Conservation (phyloP, 2,329 filamentous ascomycete species). For the Lasiodiplodia sp. region DNA sequence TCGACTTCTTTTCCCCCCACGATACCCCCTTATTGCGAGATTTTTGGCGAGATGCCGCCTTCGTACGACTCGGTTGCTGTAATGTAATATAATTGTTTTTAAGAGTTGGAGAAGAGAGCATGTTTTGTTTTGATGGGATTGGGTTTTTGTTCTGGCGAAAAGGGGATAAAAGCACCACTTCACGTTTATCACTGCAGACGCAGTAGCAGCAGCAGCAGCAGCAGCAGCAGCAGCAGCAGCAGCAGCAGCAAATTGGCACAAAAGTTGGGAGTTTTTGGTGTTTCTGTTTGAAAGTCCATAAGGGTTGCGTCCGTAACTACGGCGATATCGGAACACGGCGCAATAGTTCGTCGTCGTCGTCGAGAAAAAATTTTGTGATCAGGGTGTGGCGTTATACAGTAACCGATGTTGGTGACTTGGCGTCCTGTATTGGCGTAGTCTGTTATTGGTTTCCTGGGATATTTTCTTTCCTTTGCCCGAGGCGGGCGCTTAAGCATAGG, state of each 20-base stretch:
- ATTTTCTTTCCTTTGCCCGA: neutral
- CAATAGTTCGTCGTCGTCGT: neutral
- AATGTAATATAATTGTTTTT: neutral
- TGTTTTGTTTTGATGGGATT: neutral
- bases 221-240: neutral
- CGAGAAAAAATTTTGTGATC: neutral
- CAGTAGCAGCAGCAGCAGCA: neutral
- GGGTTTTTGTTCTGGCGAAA: neutral
- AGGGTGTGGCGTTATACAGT: slow-evolving; percentile 10
- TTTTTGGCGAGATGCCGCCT: slow-evolving; percentile 17
- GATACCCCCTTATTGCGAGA: slow-evolving; percentile 8
- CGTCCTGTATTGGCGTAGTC: slow-evolving; percentile 1
- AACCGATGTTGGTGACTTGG: slow-evolving; percentile 6
- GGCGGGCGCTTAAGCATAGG: neutral
- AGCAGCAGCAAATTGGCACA: neutral
- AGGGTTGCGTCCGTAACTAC: neutral
- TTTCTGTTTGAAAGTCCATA: neutral
- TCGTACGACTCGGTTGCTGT: slow-evolving; percentile 16
- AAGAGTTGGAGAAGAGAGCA: too few relatives aligned
- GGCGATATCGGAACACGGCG: slow-evolving; percentile 5
- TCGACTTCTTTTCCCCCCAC: neutral
- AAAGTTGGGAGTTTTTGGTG: neutral
- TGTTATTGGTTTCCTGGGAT: too few relatives aligned
- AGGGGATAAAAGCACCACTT: neutral
- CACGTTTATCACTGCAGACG: neutral